These are phyloP conservation scores for Darksidea phi DNA, from an alignment of 495 filamentous ascomycete species.

Conservation along the genomic window DNA sequence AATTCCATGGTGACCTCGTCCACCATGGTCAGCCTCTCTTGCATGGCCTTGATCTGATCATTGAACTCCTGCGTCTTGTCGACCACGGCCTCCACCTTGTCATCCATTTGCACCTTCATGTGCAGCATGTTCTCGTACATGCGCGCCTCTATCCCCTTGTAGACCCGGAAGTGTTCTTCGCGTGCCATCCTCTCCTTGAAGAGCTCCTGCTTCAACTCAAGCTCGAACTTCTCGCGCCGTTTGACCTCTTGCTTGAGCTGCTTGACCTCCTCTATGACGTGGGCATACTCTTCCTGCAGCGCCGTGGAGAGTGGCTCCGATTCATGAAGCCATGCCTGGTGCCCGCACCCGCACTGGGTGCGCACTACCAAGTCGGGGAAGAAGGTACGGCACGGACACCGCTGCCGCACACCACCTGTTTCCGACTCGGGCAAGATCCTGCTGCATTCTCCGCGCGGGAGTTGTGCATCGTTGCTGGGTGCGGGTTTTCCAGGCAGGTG, in stretches of 20 bases:
- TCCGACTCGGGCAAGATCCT: constrained; percentile 35
- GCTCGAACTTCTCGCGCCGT: constrained; percentile 26
- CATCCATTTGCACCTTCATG: constrained; percentile 38
- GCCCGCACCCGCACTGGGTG: constrained; percentile 42
- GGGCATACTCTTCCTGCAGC: constrained; percentile 31
- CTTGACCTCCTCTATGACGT: constrained; percentile 34
- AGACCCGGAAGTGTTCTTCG: constrained; percentile 27
- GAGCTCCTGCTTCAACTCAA: constrained; percentile 31
- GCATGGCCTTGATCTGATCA: constrained; percentile 34
- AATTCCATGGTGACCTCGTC: constrained; percentile 39
- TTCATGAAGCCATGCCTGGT: constrained; percentile 44
- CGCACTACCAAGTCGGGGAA: constrained; percentile 32
- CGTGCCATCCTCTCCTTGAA: constrained; percentile 28
- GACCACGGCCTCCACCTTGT: constrained; percentile 38
- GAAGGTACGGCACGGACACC: constrained; percentile 41
- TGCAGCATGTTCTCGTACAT: constrained; percentile 35
- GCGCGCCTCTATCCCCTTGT: constrained; percentile 25
- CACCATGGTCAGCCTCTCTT: constrained; percentile 32
- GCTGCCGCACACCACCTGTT: constrained; percentile 30
- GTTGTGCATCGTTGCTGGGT: constrained; percentile 14
- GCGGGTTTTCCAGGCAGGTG: constrained; percentile 35
- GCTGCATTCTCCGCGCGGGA: constrained; percentile 42
- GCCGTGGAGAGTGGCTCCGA: constrained; percentile 28
- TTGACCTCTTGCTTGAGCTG: constrained; percentile 27
- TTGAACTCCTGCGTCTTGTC: constrained; percentile 37